Base-by-base conservation (phyloP, 768 basidiomycete species). In the Gloeopeniophorella convolvens region DNA sequence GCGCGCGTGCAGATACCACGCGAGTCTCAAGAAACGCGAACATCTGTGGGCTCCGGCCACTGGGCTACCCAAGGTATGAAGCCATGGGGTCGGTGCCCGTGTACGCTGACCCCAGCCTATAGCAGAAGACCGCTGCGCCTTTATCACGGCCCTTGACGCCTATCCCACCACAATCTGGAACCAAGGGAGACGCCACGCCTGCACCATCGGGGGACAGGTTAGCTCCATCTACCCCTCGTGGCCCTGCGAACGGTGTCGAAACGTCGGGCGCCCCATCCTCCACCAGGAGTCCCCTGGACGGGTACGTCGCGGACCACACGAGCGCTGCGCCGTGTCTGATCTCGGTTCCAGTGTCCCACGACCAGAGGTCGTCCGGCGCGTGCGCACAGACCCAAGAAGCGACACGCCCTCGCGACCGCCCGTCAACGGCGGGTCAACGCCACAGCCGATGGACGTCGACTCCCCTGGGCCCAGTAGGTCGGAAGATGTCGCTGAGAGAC, bases 311-410 rank as follows among this genome's bases (percentile, higher is more conserved):
- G 10, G 42, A 31, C 18, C 27, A 37, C 0, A 27, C 26, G 24
- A 48, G 7, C 18, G n/a, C 40, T 8, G 33, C 41, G 28, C 21
- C 46, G 54, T 24, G 39, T 49, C 60, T 55, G 30, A 48, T 34
- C 37, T 12, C 48, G 11, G 48, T 51, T 36, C 20, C 55, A 89
- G 86, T 61, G 75, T 89, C 39, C 86, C 85, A 20, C 71, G 85
- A 40, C 86, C 86, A n/a, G 85, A 88, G 62, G 84, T 86, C 28
- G 83, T 89, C 50, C 85, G 79, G 65, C 72, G 86, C 18, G 67
- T 78, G 18, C 60, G 70, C 31, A 61, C 61, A 16, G 72, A 73
- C 27, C 65, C 61, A 42, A 66, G 66, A 37, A 66, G 68, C 7
- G 67, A 68, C 30, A 66, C 70, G 7, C 69, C 70, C 3, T 62